These are phyloP conservation scores for Akanthomyces uredinophilus DNA, from an alignment of 2,329 filamentous ascomycete species.

Conservation along the genomic window DNA sequence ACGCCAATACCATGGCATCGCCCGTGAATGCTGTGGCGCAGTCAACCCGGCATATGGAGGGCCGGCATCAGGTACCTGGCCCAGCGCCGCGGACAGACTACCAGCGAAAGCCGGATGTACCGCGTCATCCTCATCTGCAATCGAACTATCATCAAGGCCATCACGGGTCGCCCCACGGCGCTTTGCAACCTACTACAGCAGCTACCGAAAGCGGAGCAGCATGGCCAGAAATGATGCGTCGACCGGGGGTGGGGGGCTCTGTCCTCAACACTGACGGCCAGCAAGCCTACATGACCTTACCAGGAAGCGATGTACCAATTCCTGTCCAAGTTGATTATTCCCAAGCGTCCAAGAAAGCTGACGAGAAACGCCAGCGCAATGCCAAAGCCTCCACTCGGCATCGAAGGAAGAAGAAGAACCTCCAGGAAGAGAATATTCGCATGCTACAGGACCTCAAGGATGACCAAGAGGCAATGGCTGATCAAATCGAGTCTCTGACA, in stretches of 20 bases:
- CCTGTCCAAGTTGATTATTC: slow-evolving; percentile 71
- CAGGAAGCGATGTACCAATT: slow-evolving; percentile 37
- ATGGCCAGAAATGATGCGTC: slow-evolving; percentile 31
- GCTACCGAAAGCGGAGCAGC: slow-evolving; percentile 22
- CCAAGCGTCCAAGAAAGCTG: slow-evolving; percentile 74
- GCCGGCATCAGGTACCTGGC: neutral
- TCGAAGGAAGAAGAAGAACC: slow-evolving; percentile 74
- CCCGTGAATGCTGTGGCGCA: neutral
- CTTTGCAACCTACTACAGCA: slow-evolving; percentile 20
- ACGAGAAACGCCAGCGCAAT: slow-evolving; percentile 81
- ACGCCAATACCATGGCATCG: neutral
- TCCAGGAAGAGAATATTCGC: slow-evolving; percentile 66
- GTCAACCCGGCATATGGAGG: slow-evolving; percentile 6
- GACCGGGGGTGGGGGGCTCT: slow-evolving; percentile 24
- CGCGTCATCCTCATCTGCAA: slow-evolving; percentile 14
- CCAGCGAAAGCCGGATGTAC: neutral
- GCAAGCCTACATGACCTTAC: slow-evolving; percentile 35
- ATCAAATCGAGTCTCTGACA: slow-evolving; percentile 46
- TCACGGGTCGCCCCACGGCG: slow-evolving; percentile 18
- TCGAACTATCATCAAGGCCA: slow-evolving; percentile 14
- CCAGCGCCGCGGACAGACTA: neutral
- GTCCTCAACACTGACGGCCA: slow-evolving; percentile 29
- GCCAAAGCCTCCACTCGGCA: slow-evolving; percentile 82
- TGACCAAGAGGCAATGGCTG: slow-evolving; percentile 60
- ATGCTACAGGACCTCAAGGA: slow-evolving; percentile 66